Evolutionary conservation across 148 eudicot genomes (phyloP).

Genomic region (Cornus suecica): DNA sequence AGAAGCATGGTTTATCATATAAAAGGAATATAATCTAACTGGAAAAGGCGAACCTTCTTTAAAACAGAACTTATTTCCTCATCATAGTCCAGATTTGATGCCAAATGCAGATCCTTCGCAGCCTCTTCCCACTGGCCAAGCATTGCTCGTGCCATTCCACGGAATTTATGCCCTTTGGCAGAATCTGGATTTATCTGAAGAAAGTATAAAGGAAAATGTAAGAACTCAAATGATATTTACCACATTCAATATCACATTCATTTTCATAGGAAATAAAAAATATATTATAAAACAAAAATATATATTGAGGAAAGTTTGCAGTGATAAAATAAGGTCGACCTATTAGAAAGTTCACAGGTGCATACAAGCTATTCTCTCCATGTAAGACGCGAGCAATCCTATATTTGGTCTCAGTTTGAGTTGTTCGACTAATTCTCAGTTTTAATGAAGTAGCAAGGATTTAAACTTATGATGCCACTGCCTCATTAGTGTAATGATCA

Average conservation of each 20-base stretch:
- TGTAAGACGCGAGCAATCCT: background rate
- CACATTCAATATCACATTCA: slow-evolving; percentile 1
- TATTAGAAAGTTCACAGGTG: background rate
- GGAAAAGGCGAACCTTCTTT: slow-evolving; percentile 47
- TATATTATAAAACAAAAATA: too few species aligned
- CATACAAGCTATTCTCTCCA: background rate
- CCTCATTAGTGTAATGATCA: too few species aligned
- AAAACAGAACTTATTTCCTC: slow-evolving; percentile 68
- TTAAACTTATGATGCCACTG: too few species aligned
- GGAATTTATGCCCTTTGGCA: slow-evolving; percentile 84
- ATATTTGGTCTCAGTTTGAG: too few species aligned
- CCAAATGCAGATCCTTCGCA: slow-evolving; percentile 86
- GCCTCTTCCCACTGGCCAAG: slow-evolving; percentile 95
- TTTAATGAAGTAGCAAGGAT: too few species aligned
- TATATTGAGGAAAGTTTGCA: background rate
- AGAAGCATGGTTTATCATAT: background rate
- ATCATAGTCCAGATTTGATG: slow-evolving; percentile 78
- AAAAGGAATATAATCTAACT: background rate
- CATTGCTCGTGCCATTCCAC: slow-evolving; percentile 90
- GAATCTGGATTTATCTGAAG: slow-evolving; percentile 88
- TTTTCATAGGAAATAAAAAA: slow-evolving; percentile 1
- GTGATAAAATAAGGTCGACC: background rate
- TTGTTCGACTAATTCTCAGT: too few species aligned
- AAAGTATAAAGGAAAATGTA: slow-evolving; percentile 1
- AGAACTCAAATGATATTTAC: background rate